Evolutionary conservation across 345 rosid genomes (phyloP), one percentile per base, ranked within the genome.

Genomic region (Brassica rapa): DNA sequence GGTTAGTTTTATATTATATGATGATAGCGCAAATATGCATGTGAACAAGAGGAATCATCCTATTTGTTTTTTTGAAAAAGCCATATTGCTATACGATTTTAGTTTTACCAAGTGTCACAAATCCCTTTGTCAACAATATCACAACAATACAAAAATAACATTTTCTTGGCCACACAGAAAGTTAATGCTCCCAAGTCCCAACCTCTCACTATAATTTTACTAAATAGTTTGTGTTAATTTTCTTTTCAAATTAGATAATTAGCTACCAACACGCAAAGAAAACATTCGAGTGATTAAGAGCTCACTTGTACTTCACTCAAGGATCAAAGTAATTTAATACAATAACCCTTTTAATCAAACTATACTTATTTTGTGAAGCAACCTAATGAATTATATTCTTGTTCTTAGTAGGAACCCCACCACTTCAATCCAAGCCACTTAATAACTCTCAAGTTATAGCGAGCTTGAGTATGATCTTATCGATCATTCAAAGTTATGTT

Each of bases 361-460:
- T 8, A n/a, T 49, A 27, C 39, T 19, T 70, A 70, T 11, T 35
- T 70, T 35, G 32, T 33, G 24, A 49, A 79, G 35, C 66, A 53
- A 37, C 70, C 62, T 70, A 41, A 74, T 69, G 69, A 74, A 33
- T 53, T 30, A 19, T 8, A 63, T 61, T 63, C 23, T 35, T 55
- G 2, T 16, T 23, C 41, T 49, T 53, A 49, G 8, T n/a, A 21
- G 32, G 55, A 70, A 27, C 81, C 66, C 35, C 33, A 63, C 66
- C 55, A 72, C 46, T 72, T 66, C 61, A 56, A 66, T 72, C 82
- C 66, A 41, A 39, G 65, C 35, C 81, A 77, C 59, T 37, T 39
- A 15, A 51, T 70, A 16, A 69, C 70, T 61, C 68, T 19, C 63
- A 25, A 59, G 33, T 59, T 30, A 21, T 41, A 41, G n/a, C n/a